phyloP scores from a whole-genome alignment of 345 rosid species.

The Eucalyptus polybractea region DNA sequence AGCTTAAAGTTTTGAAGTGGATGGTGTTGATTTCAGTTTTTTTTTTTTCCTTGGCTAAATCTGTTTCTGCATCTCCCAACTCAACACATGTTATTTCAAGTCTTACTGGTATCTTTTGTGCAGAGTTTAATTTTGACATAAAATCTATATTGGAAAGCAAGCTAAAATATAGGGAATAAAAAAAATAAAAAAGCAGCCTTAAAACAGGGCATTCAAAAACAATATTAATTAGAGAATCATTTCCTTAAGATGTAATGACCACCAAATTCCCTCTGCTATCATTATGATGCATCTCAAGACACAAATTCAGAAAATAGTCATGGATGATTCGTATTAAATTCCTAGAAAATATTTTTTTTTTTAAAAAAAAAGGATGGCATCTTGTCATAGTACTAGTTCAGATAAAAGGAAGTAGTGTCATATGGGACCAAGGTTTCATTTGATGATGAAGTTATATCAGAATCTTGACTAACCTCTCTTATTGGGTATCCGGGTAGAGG shows the following conservation, averaged over 20 bases:
- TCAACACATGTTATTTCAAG: neutral
- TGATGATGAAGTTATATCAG: neutral
- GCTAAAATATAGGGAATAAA: neutral
- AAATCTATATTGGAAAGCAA: neutral
- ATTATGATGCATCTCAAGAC: neutral
- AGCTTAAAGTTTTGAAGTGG: neutral
- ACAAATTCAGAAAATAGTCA: neutral
- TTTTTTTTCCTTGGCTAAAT: neutral
- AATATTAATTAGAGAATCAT: neutral
- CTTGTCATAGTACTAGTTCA: neutral
- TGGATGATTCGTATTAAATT: neutral
- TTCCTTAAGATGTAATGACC: neutral
- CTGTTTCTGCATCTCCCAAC: neutral
- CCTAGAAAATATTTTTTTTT: neutral
- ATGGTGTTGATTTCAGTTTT: neutral
- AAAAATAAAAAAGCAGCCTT: neutral
- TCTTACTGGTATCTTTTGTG: neutral
- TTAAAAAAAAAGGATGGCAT: neutral
- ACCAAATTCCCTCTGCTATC: neutral
- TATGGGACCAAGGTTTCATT: neutral
- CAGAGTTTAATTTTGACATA: neutral
- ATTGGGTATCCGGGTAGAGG: constrained; percentile 96
- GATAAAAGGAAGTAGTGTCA: neutral
- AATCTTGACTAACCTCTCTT: constrained; percentile 51
- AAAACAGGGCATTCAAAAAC: neutral